Conservation (phyloP, 352 stramenopile species). For the Phytophthora capsici region DNA sequence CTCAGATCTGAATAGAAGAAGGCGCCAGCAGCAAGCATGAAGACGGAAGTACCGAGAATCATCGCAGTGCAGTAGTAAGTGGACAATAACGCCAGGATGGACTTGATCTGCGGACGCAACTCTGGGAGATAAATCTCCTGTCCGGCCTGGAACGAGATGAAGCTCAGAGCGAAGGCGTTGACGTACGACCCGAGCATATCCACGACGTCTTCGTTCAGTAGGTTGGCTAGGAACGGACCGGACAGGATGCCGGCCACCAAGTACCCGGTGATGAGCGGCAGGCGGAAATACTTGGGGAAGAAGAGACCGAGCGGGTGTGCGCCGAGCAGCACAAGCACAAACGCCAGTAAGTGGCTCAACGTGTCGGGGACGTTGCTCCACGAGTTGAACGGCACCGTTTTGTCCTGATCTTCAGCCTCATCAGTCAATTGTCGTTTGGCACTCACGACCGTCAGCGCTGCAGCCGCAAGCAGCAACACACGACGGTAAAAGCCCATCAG, state of each 20-base stretch:
- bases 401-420: slow-evolving; percentile 16
- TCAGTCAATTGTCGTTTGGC: slow-evolving; percentile 13
- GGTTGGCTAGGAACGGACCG: slow-evolving; percentile 59
- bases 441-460: slow-evolving; percentile 4
- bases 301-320: slow-evolving; percentile 60
- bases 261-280: slow-evolving; percentile 72
- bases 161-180: slow-evolving; percentile 66
- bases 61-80: slow-evolving; percentile 61
- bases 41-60: slow-evolving; percentile 47
- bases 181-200: slow-evolving; percentile 56
- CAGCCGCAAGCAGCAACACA: slow-evolving; percentile 11
- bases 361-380: slow-evolving; percentile 45
- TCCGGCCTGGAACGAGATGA: slow-evolving; percentile 75
- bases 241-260: slow-evolving; percentile 59
- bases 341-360: slow-evolving; percentile 51
- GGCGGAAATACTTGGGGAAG: slow-evolving; percentile 55
- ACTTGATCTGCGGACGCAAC: slow-evolving; percentile 60
- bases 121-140: slow-evolving; percentile 74
- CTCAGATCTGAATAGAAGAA: slow-evolving; percentile 66
- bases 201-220: slow-evolving; percentile 51
- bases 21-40: slow-evolving; percentile 46
- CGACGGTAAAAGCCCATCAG: slow-evolving; percentile 1
- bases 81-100: slow-evolving; percentile 49
- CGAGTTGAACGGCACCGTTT: slow-evolving; percentile 49
- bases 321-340: slow-evolving; percentile 59